These are phyloP conservation scores for Arachis monticola DNA, from an alignment of 331 rosid genomes.

Conservation along the genomic window DNA sequence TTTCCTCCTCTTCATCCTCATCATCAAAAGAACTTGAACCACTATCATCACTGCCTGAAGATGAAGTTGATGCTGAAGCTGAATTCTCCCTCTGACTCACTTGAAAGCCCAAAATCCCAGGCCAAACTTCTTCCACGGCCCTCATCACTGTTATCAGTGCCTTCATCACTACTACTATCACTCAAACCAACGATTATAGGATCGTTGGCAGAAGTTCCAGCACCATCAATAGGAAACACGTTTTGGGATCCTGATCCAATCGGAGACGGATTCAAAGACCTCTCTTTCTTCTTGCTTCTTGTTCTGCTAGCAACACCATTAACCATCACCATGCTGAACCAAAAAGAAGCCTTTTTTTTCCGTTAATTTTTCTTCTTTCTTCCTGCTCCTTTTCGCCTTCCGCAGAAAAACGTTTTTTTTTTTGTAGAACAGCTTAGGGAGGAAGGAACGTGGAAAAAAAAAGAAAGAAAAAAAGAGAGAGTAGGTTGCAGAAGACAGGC, in stretches of 20 bases:
- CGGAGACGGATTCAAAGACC: too few species aligned
- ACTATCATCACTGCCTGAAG: background rate
- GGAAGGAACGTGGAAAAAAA: too few species aligned
- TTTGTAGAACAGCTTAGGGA: too few species aligned
- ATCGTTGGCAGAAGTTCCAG: background rate
- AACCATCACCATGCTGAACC: background rate
- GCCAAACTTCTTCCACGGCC: background rate
- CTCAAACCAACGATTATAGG: background rate
- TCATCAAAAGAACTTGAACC: background rate
- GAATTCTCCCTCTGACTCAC: background rate
- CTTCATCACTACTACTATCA: background rate
- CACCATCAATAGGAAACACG: background rate
- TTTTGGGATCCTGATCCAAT: background rate
- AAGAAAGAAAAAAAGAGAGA: too few species aligned
- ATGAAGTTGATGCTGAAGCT: too few species aligned
- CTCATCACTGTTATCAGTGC: background rate
- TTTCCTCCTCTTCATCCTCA: constrained; percentile 3
- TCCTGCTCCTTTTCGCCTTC: background rate
- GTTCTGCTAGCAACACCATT: constrained; percentile 24
- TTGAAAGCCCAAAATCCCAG: background rate
- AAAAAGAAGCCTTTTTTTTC: background rate
- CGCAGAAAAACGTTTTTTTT: too few species aligned
- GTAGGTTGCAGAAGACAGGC: too few species aligned
- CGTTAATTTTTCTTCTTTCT: background rate
- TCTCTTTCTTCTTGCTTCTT: background rate